A percentile compares a stretch with the other conserved stretches of the same genome.
Evolutionary conservation across 257 asterid species (phyloP).

Genomic region (Forsythia viridissima): DNA sequence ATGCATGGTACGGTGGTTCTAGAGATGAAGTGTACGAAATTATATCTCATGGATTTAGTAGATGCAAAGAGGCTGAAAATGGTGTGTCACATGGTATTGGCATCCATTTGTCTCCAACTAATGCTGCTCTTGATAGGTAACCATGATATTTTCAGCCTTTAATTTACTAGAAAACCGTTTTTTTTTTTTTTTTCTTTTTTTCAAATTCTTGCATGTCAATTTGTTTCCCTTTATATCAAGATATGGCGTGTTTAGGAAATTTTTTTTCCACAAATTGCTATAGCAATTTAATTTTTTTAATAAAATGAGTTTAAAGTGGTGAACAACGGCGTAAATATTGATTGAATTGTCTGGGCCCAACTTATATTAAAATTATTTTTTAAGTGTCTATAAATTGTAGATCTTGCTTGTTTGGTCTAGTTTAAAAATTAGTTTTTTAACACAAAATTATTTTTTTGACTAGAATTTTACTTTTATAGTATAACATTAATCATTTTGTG

Average conservation of each 20-base stretch:
- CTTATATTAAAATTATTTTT: too few species aligned
- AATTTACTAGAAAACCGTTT: not conserved
- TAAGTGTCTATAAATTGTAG: too few species aligned
- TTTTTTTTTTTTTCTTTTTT: not conserved
- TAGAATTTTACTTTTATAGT: too few species aligned
- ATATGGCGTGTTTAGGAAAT: too few species aligned
- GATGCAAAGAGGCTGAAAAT: slow-evolving; percentile 4
- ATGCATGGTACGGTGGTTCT: slow-evolving; percentile 53
- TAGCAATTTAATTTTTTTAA: not conserved
- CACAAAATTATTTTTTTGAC: too few species aligned
- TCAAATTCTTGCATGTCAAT: not conserved
- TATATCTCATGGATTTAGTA: slow-evolving; percentile 41
- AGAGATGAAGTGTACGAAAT: slow-evolving; percentile 35
- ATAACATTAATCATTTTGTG: too few species aligned
- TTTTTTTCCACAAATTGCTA: not conserved
- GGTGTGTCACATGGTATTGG: slow-evolving; percentile 42
- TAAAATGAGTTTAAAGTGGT: too few species aligned
- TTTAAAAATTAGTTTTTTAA: too few species aligned
- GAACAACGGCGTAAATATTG: too few species aligned
- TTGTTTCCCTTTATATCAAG: too few species aligned
- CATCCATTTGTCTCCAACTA: slow-evolving; percentile 35
- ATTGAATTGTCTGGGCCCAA: too few species aligned
- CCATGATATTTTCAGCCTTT: not conserved
- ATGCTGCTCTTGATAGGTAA: slow-evolving; percentile 33
- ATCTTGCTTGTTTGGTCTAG: too few species aligned